phyloP scores from a whole-genome alignment of 148 eudicot genomes.

The Chenopodium quinoa region DNA sequence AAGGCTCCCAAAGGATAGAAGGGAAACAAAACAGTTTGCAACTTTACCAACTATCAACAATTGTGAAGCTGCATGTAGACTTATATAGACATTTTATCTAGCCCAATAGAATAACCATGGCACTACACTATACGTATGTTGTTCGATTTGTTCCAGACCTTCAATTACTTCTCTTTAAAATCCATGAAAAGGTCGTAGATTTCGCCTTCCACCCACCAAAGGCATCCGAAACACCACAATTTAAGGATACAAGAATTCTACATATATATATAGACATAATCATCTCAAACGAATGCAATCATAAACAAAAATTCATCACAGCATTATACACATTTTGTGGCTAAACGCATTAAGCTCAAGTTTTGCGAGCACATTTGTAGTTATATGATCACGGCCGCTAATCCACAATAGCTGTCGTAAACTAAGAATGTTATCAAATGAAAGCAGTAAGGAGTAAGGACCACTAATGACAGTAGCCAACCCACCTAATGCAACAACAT shows the following conservation, averaged over 20 bases:
- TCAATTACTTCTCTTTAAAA: neutral
- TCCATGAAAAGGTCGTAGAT: neutral
- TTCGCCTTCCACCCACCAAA: neutral
- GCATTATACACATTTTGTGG: neutral
- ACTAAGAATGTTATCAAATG: neutral
- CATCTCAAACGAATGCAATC: neutral
- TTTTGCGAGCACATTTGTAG: too few species aligned
- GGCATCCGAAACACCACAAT: neutral
- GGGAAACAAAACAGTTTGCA: neutral
- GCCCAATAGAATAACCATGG: neutral
- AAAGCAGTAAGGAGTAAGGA: neutral
- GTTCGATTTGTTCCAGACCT: neutral
- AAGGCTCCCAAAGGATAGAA: neutral
- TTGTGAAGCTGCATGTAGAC: neutral
- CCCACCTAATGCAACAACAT: conserved; percentile 1
- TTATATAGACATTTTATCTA: too few species aligned
- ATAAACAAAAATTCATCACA: neutral
- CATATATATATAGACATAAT: neutral
- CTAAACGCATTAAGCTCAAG: neutral
- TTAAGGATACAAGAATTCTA: neutral
- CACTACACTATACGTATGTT: neutral
- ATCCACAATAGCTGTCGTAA: neutral
- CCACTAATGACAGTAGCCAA: conserved; percentile 4
- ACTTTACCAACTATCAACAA: neutral
- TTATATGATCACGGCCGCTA: neutral